These are phyloP conservation scores for Suhomyces kunorum DNA, from an alignment of 1,139 yeast species.

Conservation along the genomic window DNA sequence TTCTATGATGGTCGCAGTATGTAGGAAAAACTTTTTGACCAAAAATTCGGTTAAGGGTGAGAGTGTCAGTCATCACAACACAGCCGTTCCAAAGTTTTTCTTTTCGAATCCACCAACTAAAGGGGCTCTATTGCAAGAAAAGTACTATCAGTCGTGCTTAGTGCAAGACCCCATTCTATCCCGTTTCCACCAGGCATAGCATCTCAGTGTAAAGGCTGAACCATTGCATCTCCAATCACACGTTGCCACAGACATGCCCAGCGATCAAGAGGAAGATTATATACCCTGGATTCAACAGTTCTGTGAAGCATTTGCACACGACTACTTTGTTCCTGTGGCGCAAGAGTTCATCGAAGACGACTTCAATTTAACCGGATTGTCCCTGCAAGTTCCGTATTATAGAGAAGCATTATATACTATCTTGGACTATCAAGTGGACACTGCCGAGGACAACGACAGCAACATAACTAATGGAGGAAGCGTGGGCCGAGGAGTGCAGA, in stretches of 20 bases:
- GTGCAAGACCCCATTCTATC: not conserved
- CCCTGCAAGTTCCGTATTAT: conserved; percentile 84
- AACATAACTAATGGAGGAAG: conserved; percentile 14
- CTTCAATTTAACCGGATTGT: conserved; percentile 87
- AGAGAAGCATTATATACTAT: conserved; percentile 90
- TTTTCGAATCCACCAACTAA: not conserved
- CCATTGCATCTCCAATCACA: not conserved
- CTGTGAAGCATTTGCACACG: conserved; percentile 87
- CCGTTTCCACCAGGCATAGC: no score
- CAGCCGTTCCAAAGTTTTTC: not conserved
- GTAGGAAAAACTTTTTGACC: conserved; percentile 14
- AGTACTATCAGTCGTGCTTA: not conserved
- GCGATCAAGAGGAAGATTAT: conserved; percentile 56
- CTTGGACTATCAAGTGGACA: conserved; percentile 75
- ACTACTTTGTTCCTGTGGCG: conserved; percentile 88
- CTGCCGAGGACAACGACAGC: conserved; percentile 49
- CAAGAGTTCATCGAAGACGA: conserved; percentile 96
- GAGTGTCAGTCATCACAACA: conserved; percentile 6
- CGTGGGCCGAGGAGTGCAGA: conserved; percentile 10
- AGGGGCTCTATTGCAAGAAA: no score
- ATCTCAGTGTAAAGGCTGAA: not conserved
- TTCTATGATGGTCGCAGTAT: conserved; percentile 3
- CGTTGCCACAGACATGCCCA: conserved; percentile 33
- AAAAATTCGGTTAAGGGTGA: conserved; percentile 9
- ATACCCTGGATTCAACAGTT: conserved; percentile 91